These are phyloP conservation scores for Adansonia gregorii DNA, from an alignment of 441 rosid species.

Conservation along the genomic window DNA sequence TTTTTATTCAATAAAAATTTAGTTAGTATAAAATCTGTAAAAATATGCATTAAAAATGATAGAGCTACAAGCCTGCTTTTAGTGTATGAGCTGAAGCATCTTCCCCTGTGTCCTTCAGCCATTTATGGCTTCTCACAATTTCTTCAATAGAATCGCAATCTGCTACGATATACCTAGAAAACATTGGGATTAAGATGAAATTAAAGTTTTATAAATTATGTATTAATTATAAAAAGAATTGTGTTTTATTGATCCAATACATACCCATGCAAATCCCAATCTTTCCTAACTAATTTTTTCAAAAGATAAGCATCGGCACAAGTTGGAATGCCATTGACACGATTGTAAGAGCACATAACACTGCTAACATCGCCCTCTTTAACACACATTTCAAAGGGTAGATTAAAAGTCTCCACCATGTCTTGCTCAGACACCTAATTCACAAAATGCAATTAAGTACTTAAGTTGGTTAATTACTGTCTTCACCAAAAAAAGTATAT, in stretches of 20 bases:
- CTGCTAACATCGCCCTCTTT: conserved; percentile 3
- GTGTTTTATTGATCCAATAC: too few species aligned
- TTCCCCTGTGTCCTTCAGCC: conserved; percentile 25
- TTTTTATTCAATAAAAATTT: too few species aligned
- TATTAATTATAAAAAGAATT: too few species aligned
- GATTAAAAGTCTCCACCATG: conserved; percentile 7
- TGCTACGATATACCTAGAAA: conserved; percentile 32
- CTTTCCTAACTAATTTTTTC: background rate
- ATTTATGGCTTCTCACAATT: conserved; percentile 26
- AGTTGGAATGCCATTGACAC: conserved; percentile 6
- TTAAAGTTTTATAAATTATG: too few species aligned
- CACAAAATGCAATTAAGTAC: too few species aligned
- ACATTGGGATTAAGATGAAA: background rate
- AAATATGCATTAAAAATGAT: background rate
- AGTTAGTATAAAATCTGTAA: background rate
- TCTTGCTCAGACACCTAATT: background rate
- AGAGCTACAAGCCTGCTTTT: background rate
- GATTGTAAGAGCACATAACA: conserved; percentile 9
- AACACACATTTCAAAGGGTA: conserved; percentile 9
- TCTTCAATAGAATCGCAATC: conserved; percentile 38
- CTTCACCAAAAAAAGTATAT: too few species aligned
- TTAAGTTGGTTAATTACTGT: too few species aligned
- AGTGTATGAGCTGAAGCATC: conserved; percentile 36
- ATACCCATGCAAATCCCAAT: background rate
- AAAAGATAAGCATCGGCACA: conserved; percentile 6